These are phyloP conservation scores for Phoma sp. DNA, from an alignment of 2,329 filamentous ascomycete genomes.

Conservation along the genomic window DNA sequence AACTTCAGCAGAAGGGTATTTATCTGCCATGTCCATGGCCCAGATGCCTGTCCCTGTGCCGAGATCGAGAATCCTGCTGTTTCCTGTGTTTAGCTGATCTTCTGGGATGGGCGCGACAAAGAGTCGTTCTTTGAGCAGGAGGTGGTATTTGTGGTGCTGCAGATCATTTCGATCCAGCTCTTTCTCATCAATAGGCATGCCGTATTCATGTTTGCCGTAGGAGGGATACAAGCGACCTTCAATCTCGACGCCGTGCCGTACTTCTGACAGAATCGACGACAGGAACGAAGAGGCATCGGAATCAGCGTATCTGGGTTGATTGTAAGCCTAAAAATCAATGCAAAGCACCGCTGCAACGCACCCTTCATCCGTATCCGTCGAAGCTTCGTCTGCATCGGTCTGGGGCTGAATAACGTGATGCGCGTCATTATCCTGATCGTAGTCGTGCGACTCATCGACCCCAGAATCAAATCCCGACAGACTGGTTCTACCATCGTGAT, in stretches of 20 bases:
- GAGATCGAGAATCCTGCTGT: slow-evolving; percentile 39
- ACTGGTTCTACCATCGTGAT: neutral
- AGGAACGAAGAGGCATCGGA: slow-evolving; percentile 32
- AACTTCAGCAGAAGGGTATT: slow-evolving; percentile 21
- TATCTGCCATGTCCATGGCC: slow-evolving; percentile 36
- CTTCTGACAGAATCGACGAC: slow-evolving; percentile 30
- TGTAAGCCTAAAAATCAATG: slow-evolving; percentile 2
- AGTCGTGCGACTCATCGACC: slow-evolving; percentile 22
- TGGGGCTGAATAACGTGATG: slow-evolving; percentile 24
- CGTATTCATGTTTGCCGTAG: slow-evolving; percentile 31
- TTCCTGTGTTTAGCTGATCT: slow-evolving; percentile 21
- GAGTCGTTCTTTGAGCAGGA: slow-evolving; percentile 25
- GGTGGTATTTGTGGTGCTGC: slow-evolving; percentile 33
- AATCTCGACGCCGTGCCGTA: slow-evolving; percentile 28
- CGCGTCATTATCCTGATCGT: slow-evolving; percentile 30
- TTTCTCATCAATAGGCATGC: slow-evolving; percentile 37
- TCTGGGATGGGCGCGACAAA: slow-evolving; percentile 25
- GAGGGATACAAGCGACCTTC: slow-evolving; percentile 29
- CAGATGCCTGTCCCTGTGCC: slow-evolving; percentile 33
- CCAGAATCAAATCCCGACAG: slow-evolving; percentile 21
- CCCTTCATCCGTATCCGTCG: slow-evolving; percentile 29
- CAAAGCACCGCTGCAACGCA: neutral
- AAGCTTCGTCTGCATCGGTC: slow-evolving; percentile 25
- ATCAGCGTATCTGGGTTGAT: slow-evolving; percentile 22
- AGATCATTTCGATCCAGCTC: slow-evolving; percentile 33